Base-by-base conservation (phyloP, 495 filamentous ascomycete genomes). In the Hyaloscypha bicolor region DNA sequence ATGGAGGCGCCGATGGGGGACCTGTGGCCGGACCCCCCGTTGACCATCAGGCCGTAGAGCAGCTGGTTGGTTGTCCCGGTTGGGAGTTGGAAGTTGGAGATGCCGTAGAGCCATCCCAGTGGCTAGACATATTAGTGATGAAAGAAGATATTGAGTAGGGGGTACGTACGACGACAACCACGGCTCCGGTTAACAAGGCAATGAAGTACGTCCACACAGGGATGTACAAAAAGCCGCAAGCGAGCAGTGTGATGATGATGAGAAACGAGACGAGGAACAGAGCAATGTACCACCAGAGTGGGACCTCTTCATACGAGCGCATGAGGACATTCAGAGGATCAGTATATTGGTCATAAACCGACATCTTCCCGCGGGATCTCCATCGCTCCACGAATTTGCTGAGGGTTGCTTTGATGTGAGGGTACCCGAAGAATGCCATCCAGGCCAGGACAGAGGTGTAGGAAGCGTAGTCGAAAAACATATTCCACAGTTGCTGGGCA, bases 381-480 rank as follows among this genome's bases (percentile, higher is more conserved):
- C 71, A 72, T 48, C 78, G 69, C 9, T 75, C 71, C 21, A 74
- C 70, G 32, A 82, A 77, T 52, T 80, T 83, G 14, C 61, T 69
- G 25, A 80, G 71, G 32, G 78, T 84, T 6, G 72, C 71, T 14
- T 73, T 77, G 25, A 85, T 74, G 64, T 84, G 77, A 2, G 77
- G 57, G 45, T 76, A 83, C 2, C 85, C 85, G 64, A 87, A 87
- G 9, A 84, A 82, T 3, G 74, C 76, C 70, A 87, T 85, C 83
- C 84, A 87, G 9, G 79, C 80, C 51, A 86, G 72, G 3, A 83
- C 84, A 12, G 83, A 83, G n/a, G 82, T 77, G 55, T 86, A 81
- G 16, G 82, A 84, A 32, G 82, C 80, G 63, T 85, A 86, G 72
- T 86, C 83, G 69, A 86, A 86, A 76, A 86, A 86, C 31, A 83